A percentile compares a stretch with the other conserved stretches of the same genome.
phyloP scores from a whole-genome alignment of 2,329 filamentous ascomycete species.

The Calycina herbarum region DNA sequence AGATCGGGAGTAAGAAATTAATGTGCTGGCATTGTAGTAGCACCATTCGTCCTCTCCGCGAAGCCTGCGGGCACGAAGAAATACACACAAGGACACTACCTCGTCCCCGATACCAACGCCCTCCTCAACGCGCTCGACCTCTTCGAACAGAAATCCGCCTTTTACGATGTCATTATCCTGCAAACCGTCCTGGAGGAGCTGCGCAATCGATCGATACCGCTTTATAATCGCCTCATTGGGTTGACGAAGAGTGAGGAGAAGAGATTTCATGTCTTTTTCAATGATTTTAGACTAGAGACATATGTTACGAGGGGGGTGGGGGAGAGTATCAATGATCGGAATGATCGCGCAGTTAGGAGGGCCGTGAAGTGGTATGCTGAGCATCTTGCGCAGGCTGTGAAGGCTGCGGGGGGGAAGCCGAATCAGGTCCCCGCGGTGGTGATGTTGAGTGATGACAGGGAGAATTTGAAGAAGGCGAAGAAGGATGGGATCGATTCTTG shows the following conservation, averaged over 20 bases:
- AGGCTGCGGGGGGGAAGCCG: conserved; percentile 50
- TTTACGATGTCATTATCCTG: conserved; percentile 94
- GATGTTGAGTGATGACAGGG: conserved; percentile 91
- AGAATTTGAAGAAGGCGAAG: conserved; percentile 80
- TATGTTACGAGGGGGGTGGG: conserved; percentile 72
- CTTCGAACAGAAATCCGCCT: conserved; percentile 87
- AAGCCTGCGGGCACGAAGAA: conserved; percentile 79
- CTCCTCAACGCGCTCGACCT: conserved; percentile 95
- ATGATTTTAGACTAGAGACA: conserved; percentile 93
- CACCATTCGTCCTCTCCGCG: conserved; percentile 85
- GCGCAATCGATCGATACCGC: conserved; percentile 85
- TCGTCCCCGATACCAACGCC: conserved; percentile 94
- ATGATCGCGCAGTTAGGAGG: conserved; percentile 84
- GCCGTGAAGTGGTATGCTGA: conserved; percentile 89
- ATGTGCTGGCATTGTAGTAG: conserved; percentile 49
- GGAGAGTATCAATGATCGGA: conserved; percentile 94
- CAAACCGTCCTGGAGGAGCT: conserved; percentile 97
- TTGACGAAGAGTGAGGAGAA: conserved; percentile 96
- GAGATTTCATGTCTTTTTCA: conserved; percentile 98
- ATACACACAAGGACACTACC: conserved; percentile 86
- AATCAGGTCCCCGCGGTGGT: conserved; percentile 73
- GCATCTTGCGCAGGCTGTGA: conserved; percentile 68
- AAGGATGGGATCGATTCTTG: conserved; percentile 70
- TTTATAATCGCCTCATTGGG: conserved; percentile 90
- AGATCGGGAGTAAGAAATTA: not conserved